A percentile compares a stretch with the other conserved stretches of the same genome.
phyloP scores from a whole-genome alignment of 2,329 filamentous ascomycete species.

The Ophiostoma tasmaniense region DNA sequence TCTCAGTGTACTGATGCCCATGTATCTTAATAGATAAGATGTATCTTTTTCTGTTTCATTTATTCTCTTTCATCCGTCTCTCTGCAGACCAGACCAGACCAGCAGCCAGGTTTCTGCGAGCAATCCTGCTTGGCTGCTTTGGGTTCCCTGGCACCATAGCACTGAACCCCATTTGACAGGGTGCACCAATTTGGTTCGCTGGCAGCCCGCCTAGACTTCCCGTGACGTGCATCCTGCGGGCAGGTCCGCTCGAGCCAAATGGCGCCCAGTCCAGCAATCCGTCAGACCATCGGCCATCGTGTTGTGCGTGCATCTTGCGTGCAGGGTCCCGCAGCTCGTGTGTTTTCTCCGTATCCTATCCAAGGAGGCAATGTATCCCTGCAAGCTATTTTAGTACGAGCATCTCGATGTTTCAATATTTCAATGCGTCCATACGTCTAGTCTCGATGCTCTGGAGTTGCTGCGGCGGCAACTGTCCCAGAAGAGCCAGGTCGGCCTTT shows the following conservation, averaged over 20 bases:
- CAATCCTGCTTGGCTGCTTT: neutral
- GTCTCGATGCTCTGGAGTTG: neutral
- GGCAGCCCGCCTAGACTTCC: neutral
- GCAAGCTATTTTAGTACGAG: neutral
- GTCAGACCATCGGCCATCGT: neutral
- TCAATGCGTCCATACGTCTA: neutral
- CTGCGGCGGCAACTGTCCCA: neutral
- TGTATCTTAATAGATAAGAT: neutral
- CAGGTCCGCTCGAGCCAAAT: neutral
- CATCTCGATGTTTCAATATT: neutral
- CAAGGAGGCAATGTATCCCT: neutral
- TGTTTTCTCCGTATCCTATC: neutral
- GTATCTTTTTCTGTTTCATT: neutral
- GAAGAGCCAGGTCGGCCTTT: neutral
- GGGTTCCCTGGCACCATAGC: neutral
- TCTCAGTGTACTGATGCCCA: neutral
- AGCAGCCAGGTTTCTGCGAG: neutral
- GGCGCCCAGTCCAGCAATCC: neutral
- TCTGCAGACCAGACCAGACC: neutral
- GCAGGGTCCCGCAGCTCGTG: neutral
- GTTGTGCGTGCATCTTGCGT: neutral
- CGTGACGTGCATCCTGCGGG: conserved; percentile 5
- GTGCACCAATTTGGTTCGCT: conserved; percentile 2
- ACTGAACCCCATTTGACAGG: neutral
- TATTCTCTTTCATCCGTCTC: neutral